Percentiles rank a stretch among this genome's conserved stretches.
These are phyloP conservation scores for Sideroxylon spinosum DNA, from an alignment of 179 eudicot genomes.

Conservation along the genomic window DNA sequence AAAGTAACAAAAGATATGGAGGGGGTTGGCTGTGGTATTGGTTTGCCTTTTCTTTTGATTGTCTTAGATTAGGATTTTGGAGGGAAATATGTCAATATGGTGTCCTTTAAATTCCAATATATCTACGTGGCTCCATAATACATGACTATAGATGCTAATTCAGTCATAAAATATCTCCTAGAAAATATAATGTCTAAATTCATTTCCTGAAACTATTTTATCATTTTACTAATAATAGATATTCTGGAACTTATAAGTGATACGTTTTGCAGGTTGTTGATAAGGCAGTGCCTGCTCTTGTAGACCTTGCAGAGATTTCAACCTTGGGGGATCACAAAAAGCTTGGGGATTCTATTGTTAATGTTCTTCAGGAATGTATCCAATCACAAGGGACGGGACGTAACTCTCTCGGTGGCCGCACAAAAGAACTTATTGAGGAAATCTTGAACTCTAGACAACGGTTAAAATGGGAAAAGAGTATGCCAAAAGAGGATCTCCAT, in stretches of 20 bases:
- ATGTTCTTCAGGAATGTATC: constrained; percentile 73
- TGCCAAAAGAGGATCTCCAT: constrained; percentile 97
- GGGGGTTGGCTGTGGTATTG: too few relatives aligned
- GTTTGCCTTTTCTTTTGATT: too few relatives aligned
- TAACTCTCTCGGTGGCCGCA: constrained; percentile 41
- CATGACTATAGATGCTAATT: not conserved
- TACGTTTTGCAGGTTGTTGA: constrained; percentile 47
- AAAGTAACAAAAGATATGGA: too few relatives aligned
- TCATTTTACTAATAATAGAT: not conserved
- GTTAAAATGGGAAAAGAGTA: constrained; percentile 72
- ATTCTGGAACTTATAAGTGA: not conserved
- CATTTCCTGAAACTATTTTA: not conserved
- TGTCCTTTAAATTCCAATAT: too few relatives aligned
- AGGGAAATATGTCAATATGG: too few relatives aligned
- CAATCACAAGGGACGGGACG: constrained; percentile 62
- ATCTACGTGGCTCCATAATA: not conserved
- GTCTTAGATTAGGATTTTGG: too few relatives aligned
- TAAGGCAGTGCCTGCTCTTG: constrained; percentile 57
- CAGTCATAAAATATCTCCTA: not conserved
- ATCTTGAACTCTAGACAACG: constrained; percentile 58
- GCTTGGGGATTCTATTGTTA: constrained; percentile 67
- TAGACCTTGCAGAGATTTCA: constrained; percentile 61
- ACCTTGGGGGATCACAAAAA: constrained; percentile 61
- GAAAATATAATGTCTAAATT: not conserved
- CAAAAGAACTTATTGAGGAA: constrained; percentile 75